Evolutionary conservation across 176 grass and related monocot species (phyloP), one percentile per base, ranked within the genome.

Genomic region (Tillandsia fasciculata): DNA sequence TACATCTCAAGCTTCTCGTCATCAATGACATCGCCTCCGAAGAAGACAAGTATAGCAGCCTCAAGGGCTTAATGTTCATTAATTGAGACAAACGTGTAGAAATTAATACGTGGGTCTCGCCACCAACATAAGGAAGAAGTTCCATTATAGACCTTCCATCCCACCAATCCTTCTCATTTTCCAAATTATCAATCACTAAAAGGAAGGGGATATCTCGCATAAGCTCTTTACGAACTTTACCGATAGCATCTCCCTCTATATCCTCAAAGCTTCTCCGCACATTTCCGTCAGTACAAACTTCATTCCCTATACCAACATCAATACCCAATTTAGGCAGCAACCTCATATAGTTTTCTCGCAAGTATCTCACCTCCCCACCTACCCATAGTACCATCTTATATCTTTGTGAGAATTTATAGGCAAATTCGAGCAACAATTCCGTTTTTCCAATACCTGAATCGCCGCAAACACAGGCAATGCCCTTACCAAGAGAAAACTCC

Each of bases 161-260:
- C 90, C 90, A 94, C 81, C 86, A 89, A 78, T 94, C 83, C 8
- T 56, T 79, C n/a, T 84, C 83, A 48, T 76, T 74, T 64, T 94
- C 90, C 11, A 94, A 48, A 64, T 89, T 86, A 82, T 94, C 86
- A 26, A 89, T 86, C 48, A 89, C 23, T 26, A 89, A 0, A 12
- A 94, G 80, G 71, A 82, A 88, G 0, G 86, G 90, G 50, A 94
- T 82, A 63, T 79, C 80, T 18, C 86, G 68, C 63, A 68, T 71
- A 8, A 86, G 78, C 68, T 94, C 83, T 73, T 83, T 86, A 6
- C 72, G 59, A 53, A 94, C 77, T 76, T 82, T 94, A 9, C 12
- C 64, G 8, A 86, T 89, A 5, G 83, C 74, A 13, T 82, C 77
- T 15, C 64, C 71, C 80, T 94, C 83, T 15, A 89, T 79, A 47